Conservation (phyloP, 1,139 yeast genomes). For the Nakaseomyces kungkrabaensis region DNA sequence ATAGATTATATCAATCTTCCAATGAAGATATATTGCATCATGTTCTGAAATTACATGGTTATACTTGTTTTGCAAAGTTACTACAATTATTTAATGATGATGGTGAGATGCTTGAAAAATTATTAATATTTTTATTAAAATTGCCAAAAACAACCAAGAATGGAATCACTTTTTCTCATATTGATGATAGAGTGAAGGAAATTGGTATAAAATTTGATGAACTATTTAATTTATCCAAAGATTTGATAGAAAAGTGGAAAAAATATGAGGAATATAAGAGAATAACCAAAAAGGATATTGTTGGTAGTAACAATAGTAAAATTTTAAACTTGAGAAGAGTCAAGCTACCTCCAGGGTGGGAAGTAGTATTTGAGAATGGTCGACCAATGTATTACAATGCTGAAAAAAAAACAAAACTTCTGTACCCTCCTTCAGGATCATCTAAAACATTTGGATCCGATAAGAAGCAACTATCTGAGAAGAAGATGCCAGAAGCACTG, state of each 20-base stretch:
- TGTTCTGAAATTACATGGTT: slow-evolving; percentile 77
- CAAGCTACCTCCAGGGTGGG: slow-evolving; percentile 29
- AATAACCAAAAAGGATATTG: slow-evolving; percentile 35
- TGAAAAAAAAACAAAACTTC: slow-evolving; percentile 21
- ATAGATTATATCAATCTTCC: slow-evolving; percentile 50
- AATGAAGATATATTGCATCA: slow-evolving; percentile 47
- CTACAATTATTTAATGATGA: slow-evolving; percentile 35
- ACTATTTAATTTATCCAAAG: slow-evolving; percentile 33
- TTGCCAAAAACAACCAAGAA: slow-evolving; percentile 83
- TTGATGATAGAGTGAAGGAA: slow-evolving; percentile 52
- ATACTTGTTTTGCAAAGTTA: slow-evolving; percentile 61
- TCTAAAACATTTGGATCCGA: slow-evolving; percentile 11
- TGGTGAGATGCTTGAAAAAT: slow-evolving; percentile 32
- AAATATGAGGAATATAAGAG: slow-evolving; percentile 71
- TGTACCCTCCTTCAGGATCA: slow-evolving; percentile 23
- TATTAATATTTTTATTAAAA: slow-evolving; percentile 47
- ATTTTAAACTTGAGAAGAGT: slow-evolving; percentile 24
- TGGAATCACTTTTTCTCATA: slow-evolving; percentile 68
- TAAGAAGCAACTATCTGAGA: not conserved
- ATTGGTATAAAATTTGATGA: slow-evolving; percentile 32
- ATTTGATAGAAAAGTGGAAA: slow-evolving; percentile 60
- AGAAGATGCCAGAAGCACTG: not conserved
- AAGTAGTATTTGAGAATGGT: slow-evolving; percentile 27
- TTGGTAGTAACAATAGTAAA: slow-evolving; percentile 12
- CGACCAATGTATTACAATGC: slow-evolving; percentile 27